Evolutionary conservation across 164 flowering plant species (phyloP), one percentile per base, ranked within the genome.

Genomic region (Cinnamomum micranthum): DNA sequence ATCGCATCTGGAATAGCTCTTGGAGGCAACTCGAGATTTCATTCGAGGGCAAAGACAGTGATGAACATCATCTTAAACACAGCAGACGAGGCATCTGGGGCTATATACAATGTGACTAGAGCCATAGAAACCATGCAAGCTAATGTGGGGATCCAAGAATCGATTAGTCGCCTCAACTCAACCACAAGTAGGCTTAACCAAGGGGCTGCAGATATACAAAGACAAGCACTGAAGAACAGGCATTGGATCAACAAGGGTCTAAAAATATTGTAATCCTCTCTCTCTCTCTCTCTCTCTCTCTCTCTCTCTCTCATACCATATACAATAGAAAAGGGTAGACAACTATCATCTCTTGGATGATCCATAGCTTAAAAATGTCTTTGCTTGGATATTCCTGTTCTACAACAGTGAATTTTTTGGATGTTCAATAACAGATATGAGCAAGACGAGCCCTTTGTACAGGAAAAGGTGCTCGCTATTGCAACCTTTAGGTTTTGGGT

Each of bases 41-140:
- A 90, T 80, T 87, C 92, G 0, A 83, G 87, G 70, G 94, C 93
- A 50, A 84, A 79, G 47, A 85, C 79, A 6, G 85, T 92, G 67
- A 82, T 88, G 71, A 80, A 81, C 72, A 89, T 88, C 1, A 81
- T 92, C 20, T 85, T 90, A 2, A 79, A 87, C 4, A 88, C 97
- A 3, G 95, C 97, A 41, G 80, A 90, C 65, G 86, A 84, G 3
- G 97, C 97, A 59, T 87, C 98, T 6, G 78, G 73, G 13, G 87
- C 92, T 6, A 80, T 94, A 64, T 80, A 86, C 28, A 86, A 84
- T 74, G 84, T 91, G 27, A 94, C 98, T 12, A 87, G 83, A 64
- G 95, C 92, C 28, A 88, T 94, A 88, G 85, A 77, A 75, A 79
- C 77, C n/a, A 82, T 92, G 25, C 80, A 77, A 19, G 70, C 66